These are phyloP conservation scores for Lactuca saligna DNA, from an alignment of 129 eudicot species.

Conservation along the genomic window DNA sequence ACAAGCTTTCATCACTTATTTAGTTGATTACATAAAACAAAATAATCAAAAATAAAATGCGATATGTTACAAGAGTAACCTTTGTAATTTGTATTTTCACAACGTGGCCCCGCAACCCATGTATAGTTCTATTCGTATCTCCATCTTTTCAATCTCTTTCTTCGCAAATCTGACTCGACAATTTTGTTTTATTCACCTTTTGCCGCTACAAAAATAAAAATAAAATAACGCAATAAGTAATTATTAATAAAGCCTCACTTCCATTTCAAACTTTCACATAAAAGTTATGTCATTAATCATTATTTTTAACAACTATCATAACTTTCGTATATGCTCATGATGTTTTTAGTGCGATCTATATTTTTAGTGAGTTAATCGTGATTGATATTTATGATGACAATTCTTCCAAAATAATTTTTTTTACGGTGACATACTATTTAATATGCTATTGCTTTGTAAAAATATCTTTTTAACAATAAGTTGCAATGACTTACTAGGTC, in stretches of 20 bases:
- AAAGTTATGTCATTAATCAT: neutral
- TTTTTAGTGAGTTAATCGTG: no score
- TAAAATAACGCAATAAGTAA: neutral
- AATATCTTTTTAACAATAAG: no score
- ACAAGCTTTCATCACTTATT: neutral
- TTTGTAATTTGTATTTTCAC: neutral
- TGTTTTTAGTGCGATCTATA: neutral
- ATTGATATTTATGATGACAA: neutral
- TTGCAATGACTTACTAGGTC: neutral
- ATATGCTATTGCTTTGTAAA: neutral
- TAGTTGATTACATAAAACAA: neutral
- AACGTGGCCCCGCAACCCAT: neutral
- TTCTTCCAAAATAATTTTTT: neutral
- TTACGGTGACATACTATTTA: neutral
- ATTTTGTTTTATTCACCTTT: neutral
- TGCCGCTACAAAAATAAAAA: neutral
- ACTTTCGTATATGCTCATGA: neutral
- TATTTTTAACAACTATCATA: neutral
- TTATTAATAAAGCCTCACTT: neutral
- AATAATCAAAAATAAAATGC: no score
- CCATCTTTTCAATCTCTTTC: neutral
- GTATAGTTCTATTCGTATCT: no score
- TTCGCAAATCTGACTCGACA: neutral
- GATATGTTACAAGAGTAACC: neutral
- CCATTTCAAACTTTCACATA: neutral